A percentile compares a stretch with the other conserved stretches of the same genome.
These are phyloP conservation scores for Tilletia indica DNA, from an alignment of 1,284 basidiomycete genomes.

Conservation along the genomic window DNA sequence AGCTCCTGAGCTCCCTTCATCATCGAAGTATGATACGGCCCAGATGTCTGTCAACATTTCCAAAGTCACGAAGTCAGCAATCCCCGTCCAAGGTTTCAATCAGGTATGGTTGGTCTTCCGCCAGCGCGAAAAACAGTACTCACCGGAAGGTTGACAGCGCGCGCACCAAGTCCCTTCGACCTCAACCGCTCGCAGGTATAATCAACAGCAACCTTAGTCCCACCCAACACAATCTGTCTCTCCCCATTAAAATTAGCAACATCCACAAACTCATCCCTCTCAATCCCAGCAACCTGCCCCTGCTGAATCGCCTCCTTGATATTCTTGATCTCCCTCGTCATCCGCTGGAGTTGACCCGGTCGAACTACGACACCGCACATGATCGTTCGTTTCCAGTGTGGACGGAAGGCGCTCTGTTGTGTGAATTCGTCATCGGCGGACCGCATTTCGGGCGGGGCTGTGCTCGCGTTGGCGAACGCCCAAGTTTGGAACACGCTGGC, in stretches of 20 bases:
- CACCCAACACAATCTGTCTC: conserved; percentile 50
- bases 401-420: background rate
- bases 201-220: conserved; percentile 48
- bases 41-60: conserved; percentile 23
- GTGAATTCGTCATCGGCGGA: background rate
- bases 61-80: no score
- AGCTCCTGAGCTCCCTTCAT: conserved; percentile 41
- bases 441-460: conserved; percentile 17
- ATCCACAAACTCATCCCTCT: conserved; percentile 51
- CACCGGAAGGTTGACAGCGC: conserved; percentile 53
- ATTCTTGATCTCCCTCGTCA: conserved; percentile 36
- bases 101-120: no score
- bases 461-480: conserved; percentile 52
- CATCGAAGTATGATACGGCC: conserved; percentile 50
- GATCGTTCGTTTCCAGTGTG: conserved; percentile 47
- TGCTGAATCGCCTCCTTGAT: conserved; percentile 39
- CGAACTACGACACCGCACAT: conserved; percentile 50
- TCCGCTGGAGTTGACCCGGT: conserved; percentile 42
- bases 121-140: no score
- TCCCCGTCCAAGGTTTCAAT: no score
- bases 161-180: conserved; percentile 43
- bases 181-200: conserved; percentile 50
- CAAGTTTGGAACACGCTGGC: conserved; percentile 53
- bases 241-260: conserved; percentile 52
- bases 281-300: conserved; percentile 39